Evolutionary conservation across 2,329 filamentous ascomycete genomes (phyloP), one percentile per base, ranked within the genome.

Genomic region (Neonectria ditissima): DNA sequence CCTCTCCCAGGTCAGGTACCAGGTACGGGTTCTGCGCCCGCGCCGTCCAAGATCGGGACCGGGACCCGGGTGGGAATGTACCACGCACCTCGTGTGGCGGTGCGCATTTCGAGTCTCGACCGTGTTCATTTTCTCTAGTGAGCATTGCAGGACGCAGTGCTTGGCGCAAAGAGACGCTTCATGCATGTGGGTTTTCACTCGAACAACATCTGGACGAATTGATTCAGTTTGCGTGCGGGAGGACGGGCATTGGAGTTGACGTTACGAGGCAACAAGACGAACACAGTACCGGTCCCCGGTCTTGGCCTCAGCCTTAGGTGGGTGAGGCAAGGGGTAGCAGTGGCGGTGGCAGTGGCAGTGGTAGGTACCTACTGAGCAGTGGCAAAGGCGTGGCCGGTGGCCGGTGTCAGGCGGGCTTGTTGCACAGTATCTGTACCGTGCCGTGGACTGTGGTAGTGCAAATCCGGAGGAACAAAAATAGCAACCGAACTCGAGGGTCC

Each of bases 391-490:
- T 43, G 58, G 32, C 52, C 37, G 26, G 30, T 26, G 20, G 2
- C 32, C 34, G 30, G 50, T 53, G 57, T 45, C 28, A 62, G 54
- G 28, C 30, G 60, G 24, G 32, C 60, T 48, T 50, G 54, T 41
- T 16, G 47, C 28, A 50, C 47, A 41, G 28, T 32, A 48, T 8
- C 3, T 37, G 34, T 14, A 37, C 34, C 16, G 32, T 18, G 11
- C 8, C 10, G 26, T 28, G 26, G 13, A 18, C 28, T 32, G 47
- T 34, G 30, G 39, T 43, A 32, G 28, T 34, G 56, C 50, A 59
- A 69, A 72, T 67, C 61, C 62, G 51, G 47, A 37, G 22, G 26
- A 55, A 44, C 51, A 65, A 67, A 58, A 60, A 59, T 66, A 65
- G 62, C 55, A 65, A 62, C 61, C 65, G 55, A 61, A 57, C 34